Percentiles rank a stretch among this genome's conserved stretches.
Evolutionary conservation across 148 eudicot species (phyloP).

Genomic region (Diospyros lotus): DNA sequence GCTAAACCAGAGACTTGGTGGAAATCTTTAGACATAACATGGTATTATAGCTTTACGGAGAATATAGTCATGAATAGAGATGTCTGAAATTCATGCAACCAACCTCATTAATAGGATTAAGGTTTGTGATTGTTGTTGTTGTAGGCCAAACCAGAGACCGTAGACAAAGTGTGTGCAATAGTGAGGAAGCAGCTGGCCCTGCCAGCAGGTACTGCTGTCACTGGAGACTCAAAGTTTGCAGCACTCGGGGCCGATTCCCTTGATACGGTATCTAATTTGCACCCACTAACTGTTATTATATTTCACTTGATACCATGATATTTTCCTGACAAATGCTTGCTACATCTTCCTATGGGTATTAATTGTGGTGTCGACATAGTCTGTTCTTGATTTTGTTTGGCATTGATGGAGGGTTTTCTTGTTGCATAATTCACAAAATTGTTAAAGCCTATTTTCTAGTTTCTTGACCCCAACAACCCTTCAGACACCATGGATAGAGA

Average conservation of each 20-base stretch:
- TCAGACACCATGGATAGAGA: neutral
- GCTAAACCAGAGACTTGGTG: conserved; percentile 21
- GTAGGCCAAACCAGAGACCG: conserved; percentile 39
- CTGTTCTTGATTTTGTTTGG: neutral
- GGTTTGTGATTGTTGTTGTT: no score
- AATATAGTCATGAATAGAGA: no score
- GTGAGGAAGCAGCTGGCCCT: conserved; percentile 40
- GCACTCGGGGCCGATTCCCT: conserved; percentile 43
- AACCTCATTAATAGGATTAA: no score
- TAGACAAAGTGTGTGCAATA: conserved; percentile 32
- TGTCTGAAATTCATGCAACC: no score
- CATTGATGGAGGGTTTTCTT: neutral
- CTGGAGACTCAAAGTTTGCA: conserved; percentile 31
- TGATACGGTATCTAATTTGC: conserved; percentile 31
- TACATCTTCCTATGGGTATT: neutral
- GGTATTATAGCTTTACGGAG: no score
- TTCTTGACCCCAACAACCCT: neutral
- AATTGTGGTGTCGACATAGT: neutral
- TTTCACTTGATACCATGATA: neutral
- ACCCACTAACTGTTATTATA: neutral
- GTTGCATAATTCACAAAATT: neutral
- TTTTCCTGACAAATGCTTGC: neutral
- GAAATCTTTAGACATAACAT: no score
- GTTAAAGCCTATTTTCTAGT: neutral
- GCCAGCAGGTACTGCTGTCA: conserved; percentile 21